Evolutionary conservation across 176 grass and related monocot species (phyloP).

Genomic region (Carex pumila): DNA sequence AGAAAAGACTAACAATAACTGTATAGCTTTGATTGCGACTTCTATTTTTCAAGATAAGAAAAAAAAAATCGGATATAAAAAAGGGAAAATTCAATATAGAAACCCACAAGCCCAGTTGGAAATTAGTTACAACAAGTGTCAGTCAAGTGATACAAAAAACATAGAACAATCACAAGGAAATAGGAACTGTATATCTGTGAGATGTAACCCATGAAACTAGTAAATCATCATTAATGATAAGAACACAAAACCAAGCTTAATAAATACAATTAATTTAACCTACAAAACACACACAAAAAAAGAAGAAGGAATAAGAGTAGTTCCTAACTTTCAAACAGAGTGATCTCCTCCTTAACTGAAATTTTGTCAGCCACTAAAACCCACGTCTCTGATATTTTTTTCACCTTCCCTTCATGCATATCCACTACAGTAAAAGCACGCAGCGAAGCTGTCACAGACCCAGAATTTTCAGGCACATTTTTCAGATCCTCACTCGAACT

Average conservation of each 20-base stretch:
- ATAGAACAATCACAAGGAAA: not conserved
- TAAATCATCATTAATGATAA: not conserved
- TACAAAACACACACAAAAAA: not conserved
- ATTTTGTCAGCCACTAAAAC: slow-evolving; percentile 27
- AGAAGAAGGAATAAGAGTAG: slow-evolving; percentile 19
- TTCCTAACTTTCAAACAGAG: slow-evolving; percentile 41
- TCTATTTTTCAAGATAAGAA: not conserved
- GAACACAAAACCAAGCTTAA: not conserved
- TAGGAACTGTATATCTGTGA: not conserved
- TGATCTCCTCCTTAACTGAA: slow-evolving; percentile 56
- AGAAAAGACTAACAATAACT: not conserved
- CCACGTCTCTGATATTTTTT: slow-evolving; percentile 79
- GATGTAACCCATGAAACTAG: not conserved
- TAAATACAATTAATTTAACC: not conserved
- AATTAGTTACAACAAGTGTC: not conserved
- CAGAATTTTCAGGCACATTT: slow-evolving; percentile 25
- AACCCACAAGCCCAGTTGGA: not conserved
- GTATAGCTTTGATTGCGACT: too few species aligned
- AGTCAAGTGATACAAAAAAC: not conserved
- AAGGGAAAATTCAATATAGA: not conserved
- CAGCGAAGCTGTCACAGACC: slow-evolving; percentile 3
- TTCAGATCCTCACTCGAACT: slow-evolving; percentile 7
- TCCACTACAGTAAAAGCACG: slow-evolving; percentile 56
- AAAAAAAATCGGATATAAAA: not conserved
- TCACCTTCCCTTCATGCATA: slow-evolving; percentile 38